Percentiles rank a stretch among this genome's conserved stretches.
Evolutionary conservation across 352 stramenopile genomes (phyloP).

Genomic region (Phytophthora fragariae): DNA sequence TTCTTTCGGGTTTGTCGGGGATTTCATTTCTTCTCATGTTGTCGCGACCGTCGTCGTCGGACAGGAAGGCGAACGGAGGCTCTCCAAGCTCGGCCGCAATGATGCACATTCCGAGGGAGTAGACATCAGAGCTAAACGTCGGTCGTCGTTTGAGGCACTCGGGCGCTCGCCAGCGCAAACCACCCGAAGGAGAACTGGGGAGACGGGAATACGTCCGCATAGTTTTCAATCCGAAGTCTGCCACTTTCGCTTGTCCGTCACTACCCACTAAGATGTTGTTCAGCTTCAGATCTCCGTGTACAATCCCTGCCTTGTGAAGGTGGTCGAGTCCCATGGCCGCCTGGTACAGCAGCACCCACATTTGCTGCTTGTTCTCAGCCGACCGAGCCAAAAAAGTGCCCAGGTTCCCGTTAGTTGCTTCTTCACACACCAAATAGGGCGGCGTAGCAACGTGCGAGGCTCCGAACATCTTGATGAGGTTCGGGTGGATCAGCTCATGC

Average conservation of each 20-base stretch:
- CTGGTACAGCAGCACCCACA: constrained; percentile 31
- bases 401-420: constrained; percentile 21
- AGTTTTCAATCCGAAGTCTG: constrained; percentile 7
- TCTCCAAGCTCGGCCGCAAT: constrained; percentile 28
- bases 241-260: constrained; percentile 2
- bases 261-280: constrained; percentile 14
- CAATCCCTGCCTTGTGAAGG: constrained; percentile 7
- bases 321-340: constrained; percentile 50
- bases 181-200: neutral
- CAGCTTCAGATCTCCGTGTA: constrained; percentile 17
- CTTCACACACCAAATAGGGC: constrained; percentile 31
- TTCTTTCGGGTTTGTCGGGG: neutral
- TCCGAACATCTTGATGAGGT: constrained; percentile 37
- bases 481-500: neutral
- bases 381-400: constrained; percentile 5
- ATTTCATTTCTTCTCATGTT: constrained; percentile 11
- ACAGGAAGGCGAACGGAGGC: constrained; percentile 19
- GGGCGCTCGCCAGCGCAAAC: constrained; percentile 27
- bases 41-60: constrained; percentile 10
- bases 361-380: neutral
- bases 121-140: constrained; percentile 37
- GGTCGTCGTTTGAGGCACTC: constrained; percentile 30
- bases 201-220: neutral
- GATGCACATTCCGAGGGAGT: constrained; percentile 42
- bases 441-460: constrained; percentile 32